Conservation (phyloP, 2,329 filamentous ascomycete genomes). For the Alternaria triticina region DNA sequence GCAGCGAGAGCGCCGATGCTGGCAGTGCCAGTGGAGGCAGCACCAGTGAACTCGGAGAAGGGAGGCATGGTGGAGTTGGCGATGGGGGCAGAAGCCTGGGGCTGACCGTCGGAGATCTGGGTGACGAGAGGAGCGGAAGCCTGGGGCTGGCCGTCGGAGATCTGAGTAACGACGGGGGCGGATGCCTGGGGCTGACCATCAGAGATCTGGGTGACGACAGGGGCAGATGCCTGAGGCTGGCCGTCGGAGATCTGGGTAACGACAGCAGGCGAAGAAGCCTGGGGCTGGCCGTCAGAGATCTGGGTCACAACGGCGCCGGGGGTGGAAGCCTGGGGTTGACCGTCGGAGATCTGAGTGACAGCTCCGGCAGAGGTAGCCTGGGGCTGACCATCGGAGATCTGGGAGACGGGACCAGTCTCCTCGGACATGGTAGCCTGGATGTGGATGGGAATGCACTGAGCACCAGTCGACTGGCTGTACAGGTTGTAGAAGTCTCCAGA, state of each 20-base stretch:
- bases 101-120: conserved; percentile 36
- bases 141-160: conserved; percentile 33
- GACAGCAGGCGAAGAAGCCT: conserved; percentile 18
- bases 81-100: conserved; percentile 15
- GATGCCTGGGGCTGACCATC: conserved; percentile 37
- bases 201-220: conserved; percentile 34
- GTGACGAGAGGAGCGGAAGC: conserved; percentile 24
- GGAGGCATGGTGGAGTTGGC: conserved; percentile 22
- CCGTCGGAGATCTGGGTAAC: conserved; percentile 35
- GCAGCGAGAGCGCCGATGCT: conserved; percentile 35
- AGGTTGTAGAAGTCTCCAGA: conserved; percentile 82
- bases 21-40: conserved; percentile 28
- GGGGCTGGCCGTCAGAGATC: conserved; percentile 39
- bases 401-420: conserved; percentile 22
- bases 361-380: conserved; percentile 20
- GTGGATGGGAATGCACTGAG: conserved; percentile 65
- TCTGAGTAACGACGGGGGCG: conserved; percentile 24
- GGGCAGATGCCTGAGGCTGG: conserved; percentile 24
- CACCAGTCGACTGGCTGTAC: conserved; percentile 73
- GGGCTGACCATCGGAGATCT: conserved; percentile 41
- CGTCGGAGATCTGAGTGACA: conserved; percentile 36
- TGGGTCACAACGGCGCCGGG: conserved; percentile 27
- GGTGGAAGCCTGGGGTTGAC: conserved; percentile 24
- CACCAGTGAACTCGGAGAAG: conserved; percentile 38
- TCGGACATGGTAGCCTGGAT: conserved; percentile 26